These are phyloP conservation scores for Starmerella etchellsii DNA, from an alignment of 805 yeast species.

Conservation along the genomic window DNA sequence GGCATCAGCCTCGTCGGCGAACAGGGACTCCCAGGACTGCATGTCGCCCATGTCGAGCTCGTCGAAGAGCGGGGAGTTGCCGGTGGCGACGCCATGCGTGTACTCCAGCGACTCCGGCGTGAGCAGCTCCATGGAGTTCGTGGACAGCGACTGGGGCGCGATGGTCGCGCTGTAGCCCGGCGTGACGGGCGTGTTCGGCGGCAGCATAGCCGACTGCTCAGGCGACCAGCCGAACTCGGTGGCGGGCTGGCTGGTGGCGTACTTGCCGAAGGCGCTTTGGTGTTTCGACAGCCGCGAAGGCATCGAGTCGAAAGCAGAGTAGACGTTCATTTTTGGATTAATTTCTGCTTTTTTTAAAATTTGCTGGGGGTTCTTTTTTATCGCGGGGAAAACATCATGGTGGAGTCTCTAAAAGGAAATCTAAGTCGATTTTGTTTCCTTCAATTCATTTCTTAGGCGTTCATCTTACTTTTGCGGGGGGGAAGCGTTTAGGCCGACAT, in stretches of 20 bases:
- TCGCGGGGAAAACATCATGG: slow-evolving; percentile 8
- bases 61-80: slow-evolving; percentile 26
- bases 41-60: slow-evolving; percentile 16
- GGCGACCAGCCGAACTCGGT: slow-evolving; percentile 20
- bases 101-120: slow-evolving; percentile 16
- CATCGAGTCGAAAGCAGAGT: slow-evolving; percentile 3
- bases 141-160: slow-evolving; percentile 5
- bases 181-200: slow-evolving; percentile 16
- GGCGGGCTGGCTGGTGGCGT: slow-evolving; percentile 25
- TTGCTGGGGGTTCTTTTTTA: background rate
- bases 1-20: slow-evolving; percentile 9
- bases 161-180: slow-evolving; percentile 6
- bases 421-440: slow-evolving; percentile 2
- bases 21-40: slow-evolving; percentile 19
- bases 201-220: slow-evolving; percentile 7
- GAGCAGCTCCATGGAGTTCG: slow-evolving; percentile 4
- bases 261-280: slow-evolving; percentile 26
- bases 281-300: slow-evolving; percentile 17
- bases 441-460: slow-evolving; percentile 7
- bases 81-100: slow-evolving; percentile 19
- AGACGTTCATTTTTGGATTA: slow-evolving; percentile 2
- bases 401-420: slow-evolving; percentile 1
- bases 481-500: slow-evolving; percentile 17
- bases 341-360: background rate
- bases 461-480: slow-evolving; percentile 5